A percentile compares a stretch with the other conserved stretches of the same genome.
These are phyloP conservation scores for Clonostachys sp. DNA, from an alignment of 2,329 filamentous ascomycete species.

Conservation along the genomic window DNA sequence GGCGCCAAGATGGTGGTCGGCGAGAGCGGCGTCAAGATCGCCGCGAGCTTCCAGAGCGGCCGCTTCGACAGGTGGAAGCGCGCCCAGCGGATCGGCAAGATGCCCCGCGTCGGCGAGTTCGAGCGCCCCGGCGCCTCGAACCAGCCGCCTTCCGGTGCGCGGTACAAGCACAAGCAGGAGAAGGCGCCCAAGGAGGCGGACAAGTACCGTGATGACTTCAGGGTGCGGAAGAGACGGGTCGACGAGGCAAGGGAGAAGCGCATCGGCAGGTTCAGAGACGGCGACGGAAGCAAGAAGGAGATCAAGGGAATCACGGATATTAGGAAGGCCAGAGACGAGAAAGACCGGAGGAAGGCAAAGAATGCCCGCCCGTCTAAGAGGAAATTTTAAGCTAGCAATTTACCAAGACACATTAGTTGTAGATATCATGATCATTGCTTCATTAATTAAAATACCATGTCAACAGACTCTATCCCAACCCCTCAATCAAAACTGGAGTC, in stretches of 20 bases:
- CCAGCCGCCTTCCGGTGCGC: constrained; percentile 19
- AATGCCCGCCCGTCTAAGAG: constrained; percentile 77
- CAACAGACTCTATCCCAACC: no score
- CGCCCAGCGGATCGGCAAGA: constrained; percentile 71
- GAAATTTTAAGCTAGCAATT: constrained; percentile 12
- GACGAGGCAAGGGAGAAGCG: constrained; percentile 83
- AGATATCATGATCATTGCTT: no score
- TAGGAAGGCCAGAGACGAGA: constrained; percentile 71
- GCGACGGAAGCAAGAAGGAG: constrained; percentile 69
- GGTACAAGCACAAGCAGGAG: constrained; percentile 83
- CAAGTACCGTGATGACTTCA: constrained; percentile 85
- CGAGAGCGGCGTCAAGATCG: constrained; percentile 93
- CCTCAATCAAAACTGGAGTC: no score
- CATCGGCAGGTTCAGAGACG: constrained; percentile 68
- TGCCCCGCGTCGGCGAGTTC: constrained; percentile 79
- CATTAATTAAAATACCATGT: no score
- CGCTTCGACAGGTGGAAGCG: constrained; percentile 92
- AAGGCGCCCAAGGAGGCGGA: constrained; percentile 91
- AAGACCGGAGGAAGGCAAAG: constrained; percentile 77
- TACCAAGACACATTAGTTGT: no score
- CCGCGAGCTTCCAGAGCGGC: constrained; percentile 86
- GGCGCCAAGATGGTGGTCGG: constrained; percentile 71
- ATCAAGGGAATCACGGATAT: constrained; percentile 81
- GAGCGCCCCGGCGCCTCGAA: constrained; percentile 43
- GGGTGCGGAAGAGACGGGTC: constrained; percentile 85